phyloP scores from a whole-genome alignment of 495 filamentous ascomycete genomes.

The Daldinia childiae region DNA sequence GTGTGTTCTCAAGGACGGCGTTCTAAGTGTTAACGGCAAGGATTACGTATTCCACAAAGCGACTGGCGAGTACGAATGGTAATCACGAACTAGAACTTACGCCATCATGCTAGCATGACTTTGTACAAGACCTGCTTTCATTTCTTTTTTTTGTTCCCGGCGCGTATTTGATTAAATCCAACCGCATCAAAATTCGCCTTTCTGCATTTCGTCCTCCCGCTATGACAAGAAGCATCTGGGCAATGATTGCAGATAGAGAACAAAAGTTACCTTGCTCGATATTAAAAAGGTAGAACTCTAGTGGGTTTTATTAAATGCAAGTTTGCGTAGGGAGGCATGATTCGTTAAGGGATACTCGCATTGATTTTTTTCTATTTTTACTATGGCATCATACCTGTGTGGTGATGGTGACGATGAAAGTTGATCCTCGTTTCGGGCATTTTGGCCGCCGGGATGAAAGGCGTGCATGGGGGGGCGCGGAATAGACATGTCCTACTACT shows the following conservation, averaged over 20 bases:
- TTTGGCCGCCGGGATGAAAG: background rate
- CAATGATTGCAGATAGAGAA: background rate
- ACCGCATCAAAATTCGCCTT: background rate
- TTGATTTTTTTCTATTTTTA: constrained; percentile 14
- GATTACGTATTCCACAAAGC: constrained; percentile 99
- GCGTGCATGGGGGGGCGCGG: background rate
- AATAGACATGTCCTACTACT: constrained; percentile 10
- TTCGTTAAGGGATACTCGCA: constrained; percentile 15
- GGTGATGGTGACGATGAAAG: background rate
- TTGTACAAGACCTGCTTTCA: constrained; percentile 19
- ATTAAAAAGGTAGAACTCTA: constrained; percentile 8
- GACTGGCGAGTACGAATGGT: constrained; percentile 98
- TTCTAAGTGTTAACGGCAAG: constrained; percentile 87
- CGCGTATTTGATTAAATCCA: constrained; percentile 6
- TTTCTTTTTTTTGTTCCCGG: constrained; percentile 9
- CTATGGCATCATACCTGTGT: background rate
- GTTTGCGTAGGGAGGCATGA: constrained; percentile 12
- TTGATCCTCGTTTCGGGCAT: background rate
- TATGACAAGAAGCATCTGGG: background rate
- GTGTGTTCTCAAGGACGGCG: constrained; percentile 96
- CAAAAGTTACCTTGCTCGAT: background rate
- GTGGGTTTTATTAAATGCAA: background rate
- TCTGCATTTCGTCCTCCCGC: background rate
- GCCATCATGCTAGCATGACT: background rate
- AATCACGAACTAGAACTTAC: constrained; percentile 36